phyloP scores from a whole-genome alignment of 257 asterid species.

The Solanum virginianum region DNA sequence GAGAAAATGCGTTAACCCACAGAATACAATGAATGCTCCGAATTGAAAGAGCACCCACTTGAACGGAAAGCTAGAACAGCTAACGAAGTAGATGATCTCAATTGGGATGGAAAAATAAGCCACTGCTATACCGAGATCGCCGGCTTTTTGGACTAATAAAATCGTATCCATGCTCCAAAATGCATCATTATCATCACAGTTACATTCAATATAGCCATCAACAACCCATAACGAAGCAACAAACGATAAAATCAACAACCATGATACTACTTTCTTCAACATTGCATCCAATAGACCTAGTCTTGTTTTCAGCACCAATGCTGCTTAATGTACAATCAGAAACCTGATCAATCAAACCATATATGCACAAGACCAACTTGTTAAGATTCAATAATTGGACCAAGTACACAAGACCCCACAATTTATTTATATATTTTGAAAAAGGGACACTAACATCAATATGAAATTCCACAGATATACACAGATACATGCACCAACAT shows the following conservation, averaged over 20 bases:
- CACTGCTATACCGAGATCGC: constrained; percentile 84
- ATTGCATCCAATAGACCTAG: constrained; percentile 35
- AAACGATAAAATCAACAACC: constrained; percentile 30
- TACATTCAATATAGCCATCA: constrained; percentile 42
- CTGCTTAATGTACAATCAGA: constrained; percentile 6
- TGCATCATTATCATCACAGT: constrained; percentile 67
- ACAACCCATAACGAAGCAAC: constrained; percentile 27
- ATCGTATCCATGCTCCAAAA: constrained; percentile 62
- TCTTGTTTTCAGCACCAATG: not conserved
- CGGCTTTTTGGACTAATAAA: constrained; percentile 54
- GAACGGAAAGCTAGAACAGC: constrained; percentile 70
- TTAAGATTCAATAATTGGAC: not conserved
- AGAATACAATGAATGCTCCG: constrained; percentile 74
- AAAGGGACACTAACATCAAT: not conserved
- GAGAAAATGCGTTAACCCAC: constrained; percentile 95
- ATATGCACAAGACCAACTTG: not conserved
- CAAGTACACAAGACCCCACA: not conserved
- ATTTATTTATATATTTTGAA: not conserved
- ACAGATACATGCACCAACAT: not conserved
- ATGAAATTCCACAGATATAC: not conserved
- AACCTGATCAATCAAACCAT: constrained; percentile 7
- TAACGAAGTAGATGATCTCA: constrained; percentile 83
- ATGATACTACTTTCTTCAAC: constrained; percentile 36
- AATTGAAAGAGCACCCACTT: constrained; percentile 90
- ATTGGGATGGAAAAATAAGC: constrained; percentile 94